Percentiles rank a stretch among this genome's conserved stretches.
Evolutionary conservation across 1,139 yeast species (phyloP).

Genomic region (Eremothecium cymbalariae): DNA sequence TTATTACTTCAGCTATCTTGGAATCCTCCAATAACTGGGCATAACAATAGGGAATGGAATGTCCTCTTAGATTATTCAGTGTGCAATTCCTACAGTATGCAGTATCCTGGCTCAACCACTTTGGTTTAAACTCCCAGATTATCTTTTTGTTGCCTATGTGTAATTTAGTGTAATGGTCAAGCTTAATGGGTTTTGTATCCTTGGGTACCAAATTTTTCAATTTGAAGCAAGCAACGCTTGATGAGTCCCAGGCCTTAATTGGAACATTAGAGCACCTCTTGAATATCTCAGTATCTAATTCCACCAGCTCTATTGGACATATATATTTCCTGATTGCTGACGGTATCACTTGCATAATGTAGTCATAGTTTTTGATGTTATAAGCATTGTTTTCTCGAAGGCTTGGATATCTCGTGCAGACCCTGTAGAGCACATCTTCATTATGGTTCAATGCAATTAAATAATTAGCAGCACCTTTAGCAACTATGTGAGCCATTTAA

Average conservation of each 20-base stretch:
- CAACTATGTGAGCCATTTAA: slow-evolving; percentile 6
- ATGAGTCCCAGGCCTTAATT: neutral
- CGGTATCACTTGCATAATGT: slow-evolving; percentile 11
- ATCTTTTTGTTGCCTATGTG: slow-evolving; percentile 10
- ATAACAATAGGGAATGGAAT: slow-evolving; percentile 23
- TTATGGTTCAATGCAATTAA: slow-evolving; percentile 10
- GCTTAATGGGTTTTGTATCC: neutral
- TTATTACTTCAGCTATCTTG: neutral
- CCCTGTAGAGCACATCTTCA: slow-evolving; percentile 19
- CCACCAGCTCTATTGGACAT: slow-evolving; percentile 16
- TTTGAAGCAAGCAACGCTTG: neutral
- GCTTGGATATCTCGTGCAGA: slow-evolving; percentile 19
- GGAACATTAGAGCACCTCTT: neutral
- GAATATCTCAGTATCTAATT: slow-evolving; percentile 8
- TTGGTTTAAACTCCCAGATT: slow-evolving; percentile 29
- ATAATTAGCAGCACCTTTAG: slow-evolving; percentile 25
- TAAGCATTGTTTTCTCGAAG: slow-evolving; percentile 20
- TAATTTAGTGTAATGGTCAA: slow-evolving; percentile 26
- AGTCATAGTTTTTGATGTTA: slow-evolving; percentile 18
- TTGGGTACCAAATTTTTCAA: slow-evolving; percentile 18
- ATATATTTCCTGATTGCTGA: slow-evolving; percentile 16
- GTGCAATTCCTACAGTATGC: slow-evolving; percentile 29
- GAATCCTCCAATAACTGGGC: slow-evolving; percentile 12
- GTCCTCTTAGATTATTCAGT: slow-evolving; percentile 19
- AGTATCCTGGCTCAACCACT: slow-evolving; percentile 23